Evolutionary conservation across 768 basidiomycete species (phyloP), one percentile per base, ranked within the genome.

Genomic region (Floccularia luteovirens): DNA sequence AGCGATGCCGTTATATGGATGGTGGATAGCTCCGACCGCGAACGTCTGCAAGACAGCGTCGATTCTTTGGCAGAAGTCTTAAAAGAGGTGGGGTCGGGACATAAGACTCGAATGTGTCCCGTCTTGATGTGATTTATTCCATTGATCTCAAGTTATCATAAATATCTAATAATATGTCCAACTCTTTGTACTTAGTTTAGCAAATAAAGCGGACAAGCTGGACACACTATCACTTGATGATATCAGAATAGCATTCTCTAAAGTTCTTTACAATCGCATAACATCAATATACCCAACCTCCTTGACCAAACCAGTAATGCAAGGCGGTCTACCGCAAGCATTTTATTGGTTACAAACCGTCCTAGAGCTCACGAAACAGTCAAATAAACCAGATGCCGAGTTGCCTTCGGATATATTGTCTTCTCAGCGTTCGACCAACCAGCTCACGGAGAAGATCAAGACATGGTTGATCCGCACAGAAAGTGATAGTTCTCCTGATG

Each of bases 1-100:
- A 67, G 71, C 11, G 72, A 79, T 48, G 79, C 75, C 24, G 59
- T 82, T 52, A 70, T 83, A 47, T 82, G 77, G 68, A 61, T 79
- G n/a, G 73, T 83, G 22, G 78, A 83, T 53, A 71, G 71, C 27
- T 63, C 63, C 41, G 72, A 77, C 47, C 55, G 63, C 36, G 66
- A 72, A 24, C 60, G 69, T 31, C 58, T 82, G 14, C 40, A 56
- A 1, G 77, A 79, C 53, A 77, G 73, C 28, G 64, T 70, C 3
- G 68, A 76, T 36, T 62, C 64, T 36, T 60, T 84, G 10, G 48
- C 61, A 36, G 48, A 61, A 32, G 58, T 74, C 51, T 45, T 77
- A 24, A 56, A 21, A 7, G 32, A 28, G 6, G 5, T 51, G 11
- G 47, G 53, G 10, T 24, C 6, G 45, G 36, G 21, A 32, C 34